phyloP scores from a whole-genome alignment of 2,329 filamentous ascomycete species.

The Fusarium pseudograminearum region DNA sequence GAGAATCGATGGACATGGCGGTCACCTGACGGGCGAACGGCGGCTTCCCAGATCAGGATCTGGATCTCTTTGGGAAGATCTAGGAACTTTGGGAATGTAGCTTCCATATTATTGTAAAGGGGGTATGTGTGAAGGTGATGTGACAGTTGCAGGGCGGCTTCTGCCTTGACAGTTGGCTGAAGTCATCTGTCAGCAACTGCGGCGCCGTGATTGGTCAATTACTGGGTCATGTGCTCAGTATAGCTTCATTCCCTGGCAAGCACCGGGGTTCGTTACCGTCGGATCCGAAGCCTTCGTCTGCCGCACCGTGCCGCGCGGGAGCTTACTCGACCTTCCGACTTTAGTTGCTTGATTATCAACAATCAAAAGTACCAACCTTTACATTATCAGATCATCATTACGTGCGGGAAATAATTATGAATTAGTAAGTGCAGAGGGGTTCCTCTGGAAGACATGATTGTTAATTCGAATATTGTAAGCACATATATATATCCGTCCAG shows the following conservation, averaged over 20 bases:
- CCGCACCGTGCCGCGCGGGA: conserved; percentile 12
- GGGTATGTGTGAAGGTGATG: not conserved
- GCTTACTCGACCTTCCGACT: not conserved
- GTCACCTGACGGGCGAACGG: conserved; percentile 10
- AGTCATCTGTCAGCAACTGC: not conserved
- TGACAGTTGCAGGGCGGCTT: not conserved
- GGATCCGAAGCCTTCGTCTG: not conserved
- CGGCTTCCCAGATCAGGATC: conserved; percentile 25
- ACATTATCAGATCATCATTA: not conserved
- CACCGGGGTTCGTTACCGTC: not conserved
- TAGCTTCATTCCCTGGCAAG: not conserved
- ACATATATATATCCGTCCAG: not conserved
- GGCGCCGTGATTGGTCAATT: not conserved
- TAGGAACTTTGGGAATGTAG: conserved; percentile 7
- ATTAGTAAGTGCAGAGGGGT: not conserved
- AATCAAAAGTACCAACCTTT: not conserved
- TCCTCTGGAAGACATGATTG: not conserved
- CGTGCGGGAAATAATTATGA: no score
- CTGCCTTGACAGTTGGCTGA: not conserved
- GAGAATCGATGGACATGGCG: conserved; percentile 33
- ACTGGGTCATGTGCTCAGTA: not conserved
- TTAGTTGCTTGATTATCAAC: conserved; percentile 18
- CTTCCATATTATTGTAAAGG: not conserved
- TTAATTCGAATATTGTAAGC: not conserved
- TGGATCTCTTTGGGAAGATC: conserved; percentile 24